Conservation (phyloP, 1,139 yeast species). For the Candida sojae region DNA sequence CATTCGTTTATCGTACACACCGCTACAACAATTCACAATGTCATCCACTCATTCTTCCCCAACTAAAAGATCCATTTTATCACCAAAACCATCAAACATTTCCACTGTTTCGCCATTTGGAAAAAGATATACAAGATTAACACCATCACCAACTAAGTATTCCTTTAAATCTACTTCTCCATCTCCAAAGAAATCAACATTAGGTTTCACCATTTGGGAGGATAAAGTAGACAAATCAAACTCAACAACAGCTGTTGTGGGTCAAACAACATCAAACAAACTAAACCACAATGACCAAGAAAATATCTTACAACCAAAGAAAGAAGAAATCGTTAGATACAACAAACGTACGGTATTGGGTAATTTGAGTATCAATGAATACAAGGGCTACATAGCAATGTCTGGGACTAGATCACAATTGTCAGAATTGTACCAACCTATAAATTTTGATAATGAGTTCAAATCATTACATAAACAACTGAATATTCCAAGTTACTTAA, state of each 20-base stretch:
- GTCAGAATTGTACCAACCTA: conserved; percentile 35
- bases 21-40: conserved; percentile 11
- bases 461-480: conserved; percentile 37
- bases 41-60: conserved; percentile 31
- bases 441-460: conserved; percentile 32
- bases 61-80: conserved; percentile 31
- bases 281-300: conserved; percentile 43
- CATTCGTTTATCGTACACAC: background rate
- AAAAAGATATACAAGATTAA: conserved; percentile 23
- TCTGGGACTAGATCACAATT: conserved; percentile 19
- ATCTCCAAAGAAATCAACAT: conserved; percentile 22
- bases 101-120: conserved; percentile 23
- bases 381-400: conserved; percentile 31
- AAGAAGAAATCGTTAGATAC: conserved; percentile 16
- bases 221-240: conserved; percentile 22
- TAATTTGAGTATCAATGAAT: conserved; percentile 33
- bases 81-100: conserved; percentile 34
- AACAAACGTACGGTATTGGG: conserved; percentile 32
- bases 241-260: conserved; percentile 11
- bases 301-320: conserved; percentile 45
- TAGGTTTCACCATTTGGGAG: conserved; percentile 39
- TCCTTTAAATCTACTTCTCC: conserved; percentile 11
- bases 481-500: conserved; percentile 33
- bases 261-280: conserved; percentile 20
- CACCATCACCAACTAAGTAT: conserved; percentile 8